phyloP scores from a whole-genome alignment of 176 grass and related monocot genomes.

The Stipa capillata region DNA sequence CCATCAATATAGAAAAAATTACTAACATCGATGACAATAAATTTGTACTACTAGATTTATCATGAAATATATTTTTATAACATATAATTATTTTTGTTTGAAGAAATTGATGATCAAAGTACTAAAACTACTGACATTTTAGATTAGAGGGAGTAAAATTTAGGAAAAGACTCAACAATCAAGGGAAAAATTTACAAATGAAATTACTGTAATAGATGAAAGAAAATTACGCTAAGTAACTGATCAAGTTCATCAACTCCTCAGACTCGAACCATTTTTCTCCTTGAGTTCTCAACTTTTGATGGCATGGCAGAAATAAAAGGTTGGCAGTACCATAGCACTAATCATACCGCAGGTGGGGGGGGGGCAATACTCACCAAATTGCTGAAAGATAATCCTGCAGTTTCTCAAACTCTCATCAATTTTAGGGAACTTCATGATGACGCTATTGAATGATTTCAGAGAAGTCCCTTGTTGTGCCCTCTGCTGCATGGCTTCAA shows the following conservation, averaged over 20 bases:
- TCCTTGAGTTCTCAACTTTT: too few species aligned
- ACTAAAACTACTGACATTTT: too few species aligned
- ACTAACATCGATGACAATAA: too few species aligned
- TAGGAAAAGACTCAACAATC: not conserved
- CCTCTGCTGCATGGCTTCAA: slow-evolving; percentile 89
- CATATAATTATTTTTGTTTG: too few species aligned
- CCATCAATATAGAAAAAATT: too few species aligned
- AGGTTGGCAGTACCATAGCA: too few species aligned
- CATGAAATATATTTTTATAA: too few species aligned
- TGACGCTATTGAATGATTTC: slow-evolving; percentile 88
- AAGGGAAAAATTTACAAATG: not conserved
- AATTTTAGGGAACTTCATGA: slow-evolving; percentile 97
- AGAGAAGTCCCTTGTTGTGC: slow-evolving; percentile 75
- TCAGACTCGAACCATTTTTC: not conserved
- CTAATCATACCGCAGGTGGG: too few species aligned
- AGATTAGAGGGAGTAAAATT: too few species aligned
- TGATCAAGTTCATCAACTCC: not conserved
- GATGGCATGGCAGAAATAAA: too few species aligned
- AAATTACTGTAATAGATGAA: not conserved
- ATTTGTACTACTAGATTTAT: too few species aligned
- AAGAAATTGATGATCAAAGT: too few species aligned
- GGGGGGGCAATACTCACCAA: slow-evolving; percentile 51
- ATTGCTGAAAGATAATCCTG: slow-evolving; percentile 91
- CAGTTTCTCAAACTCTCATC: slow-evolving; percentile 86
- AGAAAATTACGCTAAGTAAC: not conserved